phyloP scores from a whole-genome alignment of 2,329 filamentous ascomycete species.

The Teratosphaeria destructans region DNA sequence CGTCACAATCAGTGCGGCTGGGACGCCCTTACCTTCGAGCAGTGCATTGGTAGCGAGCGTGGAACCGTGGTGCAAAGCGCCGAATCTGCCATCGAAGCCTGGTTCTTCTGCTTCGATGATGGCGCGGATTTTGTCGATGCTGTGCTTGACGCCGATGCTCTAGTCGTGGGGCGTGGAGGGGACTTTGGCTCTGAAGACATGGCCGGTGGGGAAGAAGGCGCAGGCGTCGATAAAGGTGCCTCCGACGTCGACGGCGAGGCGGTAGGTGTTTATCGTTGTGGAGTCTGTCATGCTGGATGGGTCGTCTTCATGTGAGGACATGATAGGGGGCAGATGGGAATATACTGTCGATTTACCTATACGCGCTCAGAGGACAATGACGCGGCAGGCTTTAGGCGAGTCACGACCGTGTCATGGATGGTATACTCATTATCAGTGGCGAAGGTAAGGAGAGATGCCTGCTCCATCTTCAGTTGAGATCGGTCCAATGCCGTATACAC shows the following conservation, averaged over 20 bases:
- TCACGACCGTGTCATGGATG: background rate
- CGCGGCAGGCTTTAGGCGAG: background rate
- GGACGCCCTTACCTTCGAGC: slow-evolving; percentile 18
- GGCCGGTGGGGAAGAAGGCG: slow-evolving; percentile 15
- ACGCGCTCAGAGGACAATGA: background rate
- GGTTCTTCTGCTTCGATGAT: slow-evolving; percentile 11
- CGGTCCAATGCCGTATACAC: background rate
- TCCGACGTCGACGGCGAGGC: slow-evolving; percentile 16
- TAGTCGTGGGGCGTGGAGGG: slow-evolving; percentile 18
- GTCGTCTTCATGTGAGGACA: background rate
- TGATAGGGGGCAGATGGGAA: background rate
- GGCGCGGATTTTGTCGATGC: slow-evolving; percentile 16
- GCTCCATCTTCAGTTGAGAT: background rate
- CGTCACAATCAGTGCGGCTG: slow-evolving; percentile 17
- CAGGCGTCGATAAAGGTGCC: slow-evolving; percentile 19
- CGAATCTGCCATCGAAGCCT: slow-evolving; percentile 17
- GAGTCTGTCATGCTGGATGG: background rate
- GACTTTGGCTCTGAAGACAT: slow-evolving; percentile 17
- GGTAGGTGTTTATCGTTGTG: slow-evolving; percentile 3
- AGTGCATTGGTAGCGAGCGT: slow-evolving; percentile 19
- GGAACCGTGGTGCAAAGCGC: slow-evolving; percentile 16
- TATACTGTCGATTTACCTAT: background rate
- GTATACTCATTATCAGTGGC: background rate
- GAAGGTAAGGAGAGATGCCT: background rate
- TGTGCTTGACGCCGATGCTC: slow-evolving; percentile 17